phyloP scores from a whole-genome alignment of 108 stramenopile species.

The Cyclotella choctawhatcheeana region DNA sequence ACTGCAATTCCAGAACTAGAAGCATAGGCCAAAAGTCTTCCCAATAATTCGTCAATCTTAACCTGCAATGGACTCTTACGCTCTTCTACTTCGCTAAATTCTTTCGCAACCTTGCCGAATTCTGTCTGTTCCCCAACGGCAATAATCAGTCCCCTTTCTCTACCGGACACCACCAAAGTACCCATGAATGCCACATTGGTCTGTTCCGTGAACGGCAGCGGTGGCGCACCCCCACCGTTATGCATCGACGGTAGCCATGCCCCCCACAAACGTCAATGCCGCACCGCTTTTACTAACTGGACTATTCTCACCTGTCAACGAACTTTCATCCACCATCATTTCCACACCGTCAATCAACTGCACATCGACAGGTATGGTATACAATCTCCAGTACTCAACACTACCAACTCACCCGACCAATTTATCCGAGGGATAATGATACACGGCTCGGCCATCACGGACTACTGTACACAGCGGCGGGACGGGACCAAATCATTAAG shows the following conservation, averaged over 20 bases:
- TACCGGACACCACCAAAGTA: slow-evolving; percentile 89
- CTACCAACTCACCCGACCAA: slow-evolving; percentile 94
- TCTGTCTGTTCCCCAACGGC: slow-evolving; percentile 90
- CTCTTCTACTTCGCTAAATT: slow-evolving; percentile 76
- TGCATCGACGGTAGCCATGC: not conserved
- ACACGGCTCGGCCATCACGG: slow-evolving; percentile 75
- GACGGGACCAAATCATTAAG: slow-evolving; percentile 84
- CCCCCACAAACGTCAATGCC: slow-evolving; percentile 20
- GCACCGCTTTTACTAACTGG: slow-evolving; percentile 77
- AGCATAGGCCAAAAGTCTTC: slow-evolving; percentile 78
- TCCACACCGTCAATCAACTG: slow-evolving; percentile 85
- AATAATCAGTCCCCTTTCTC: slow-evolving; percentile 89
- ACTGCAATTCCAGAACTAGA: slow-evolving; percentile 84
- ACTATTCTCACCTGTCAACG: slow-evolving; percentile 93
- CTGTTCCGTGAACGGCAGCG: slow-evolving; percentile 79
- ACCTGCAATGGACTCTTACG: slow-evolving; percentile 92
- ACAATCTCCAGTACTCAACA: slow-evolving; percentile 89
- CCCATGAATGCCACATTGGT: slow-evolving; percentile 94
- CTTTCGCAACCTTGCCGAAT: slow-evolving; percentile 91
- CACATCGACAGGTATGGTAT: slow-evolving; percentile 96
- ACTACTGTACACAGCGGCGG: slow-evolving; percentile 88
- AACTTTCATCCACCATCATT: slow-evolving; percentile 85
- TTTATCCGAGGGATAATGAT: slow-evolving; percentile 78
- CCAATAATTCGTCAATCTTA: slow-evolving; percentile 97
- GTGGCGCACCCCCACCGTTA: not conserved